phyloP scores from a whole-genome alignment of 23 red algal genomes.

The Gracilaria domingensis region DNA sequence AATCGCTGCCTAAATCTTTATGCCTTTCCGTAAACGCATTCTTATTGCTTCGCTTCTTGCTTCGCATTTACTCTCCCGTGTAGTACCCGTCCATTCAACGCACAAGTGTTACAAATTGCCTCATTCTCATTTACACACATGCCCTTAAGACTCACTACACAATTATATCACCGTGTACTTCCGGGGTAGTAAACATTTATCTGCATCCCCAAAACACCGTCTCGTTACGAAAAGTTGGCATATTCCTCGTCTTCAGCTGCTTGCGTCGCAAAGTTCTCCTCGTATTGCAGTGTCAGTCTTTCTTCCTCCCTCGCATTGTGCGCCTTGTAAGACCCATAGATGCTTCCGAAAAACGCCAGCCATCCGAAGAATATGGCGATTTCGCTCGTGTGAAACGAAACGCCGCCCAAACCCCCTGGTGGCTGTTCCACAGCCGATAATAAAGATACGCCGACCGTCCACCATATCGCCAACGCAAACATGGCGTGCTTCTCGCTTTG shows the following conservation, averaged over 20 bases:
- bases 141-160: background rate
- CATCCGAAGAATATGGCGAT: constrained; percentile 71
- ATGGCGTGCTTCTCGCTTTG: constrained; percentile 28
- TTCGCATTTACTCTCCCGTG: background rate
- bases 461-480: constrained; percentile 57
- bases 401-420: background rate
- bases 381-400: constrained; percentile 36
- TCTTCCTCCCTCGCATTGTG: constrained; percentile 60
- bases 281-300: constrained; percentile 6
- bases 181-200: background rate
- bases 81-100: background rate
- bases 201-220: background rate
- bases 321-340: constrained; percentile 68
- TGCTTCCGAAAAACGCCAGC: constrained; percentile 73
- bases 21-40: background rate
- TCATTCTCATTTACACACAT: constrained; percentile 11
- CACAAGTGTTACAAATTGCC: background rate
- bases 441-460: constrained; percentile 45
- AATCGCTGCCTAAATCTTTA: background rate
- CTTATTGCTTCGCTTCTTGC: background rate
- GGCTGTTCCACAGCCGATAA: constrained; percentile 23
- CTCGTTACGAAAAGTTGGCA: constrained; percentile 65
- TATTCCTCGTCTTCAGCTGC: constrained; percentile 67
- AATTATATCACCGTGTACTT: background rate
- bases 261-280: constrained; percentile 15